Evolutionary conservation across 2,329 filamentous ascomycete species (phyloP).

Genomic region (Shiraia sp.): DNA sequence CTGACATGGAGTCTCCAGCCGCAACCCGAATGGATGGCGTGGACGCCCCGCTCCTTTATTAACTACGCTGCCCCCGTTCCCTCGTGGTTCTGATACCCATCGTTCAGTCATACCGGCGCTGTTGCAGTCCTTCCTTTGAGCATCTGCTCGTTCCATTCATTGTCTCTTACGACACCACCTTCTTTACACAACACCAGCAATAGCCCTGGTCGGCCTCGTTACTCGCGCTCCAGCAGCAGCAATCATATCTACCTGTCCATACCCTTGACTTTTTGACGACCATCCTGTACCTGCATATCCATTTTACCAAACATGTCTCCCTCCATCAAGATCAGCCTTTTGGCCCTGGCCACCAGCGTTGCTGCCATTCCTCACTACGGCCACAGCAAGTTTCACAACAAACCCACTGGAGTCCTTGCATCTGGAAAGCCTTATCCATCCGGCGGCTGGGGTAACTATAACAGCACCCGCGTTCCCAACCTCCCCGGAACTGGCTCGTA

Average conservation of each 20-base stretch:
- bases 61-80: conserved; percentile 25
- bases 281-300: conserved; percentile 18
- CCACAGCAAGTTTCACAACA: conserved; percentile 36
- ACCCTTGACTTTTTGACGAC: conserved; percentile 6
- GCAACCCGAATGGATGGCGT: conserved; percentile 7
- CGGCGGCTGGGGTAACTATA: conserved; percentile 35
- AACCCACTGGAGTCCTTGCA: conserved; percentile 9
- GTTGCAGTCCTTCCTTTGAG: conserved; percentile 45
- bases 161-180: conserved; percentile 40
- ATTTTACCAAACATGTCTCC: conserved; percentile 38
- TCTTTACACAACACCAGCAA: conserved; percentile 41
- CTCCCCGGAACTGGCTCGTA: conserved; percentile 26
- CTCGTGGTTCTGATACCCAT: conserved; percentile 27
- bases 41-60: conserved; percentile 31
- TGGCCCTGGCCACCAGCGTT: conserved; percentile 48
- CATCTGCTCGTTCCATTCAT: conserved; percentile 49
- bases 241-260: conserved; percentile 22
- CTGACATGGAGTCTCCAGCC: conserved; percentile 20
- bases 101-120: conserved; percentile 32
- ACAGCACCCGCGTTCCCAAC: conserved; percentile 25
- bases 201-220: conserved; percentile 50
- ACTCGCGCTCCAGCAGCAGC: conserved; percentile 46
- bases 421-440: conserved; percentile 35
- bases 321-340: conserved; percentile 46
- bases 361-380: conserved; percentile 44